Base-by-base conservation (phyloP, 352 stramenopile species). In the Peronospora farinosa region DNA sequence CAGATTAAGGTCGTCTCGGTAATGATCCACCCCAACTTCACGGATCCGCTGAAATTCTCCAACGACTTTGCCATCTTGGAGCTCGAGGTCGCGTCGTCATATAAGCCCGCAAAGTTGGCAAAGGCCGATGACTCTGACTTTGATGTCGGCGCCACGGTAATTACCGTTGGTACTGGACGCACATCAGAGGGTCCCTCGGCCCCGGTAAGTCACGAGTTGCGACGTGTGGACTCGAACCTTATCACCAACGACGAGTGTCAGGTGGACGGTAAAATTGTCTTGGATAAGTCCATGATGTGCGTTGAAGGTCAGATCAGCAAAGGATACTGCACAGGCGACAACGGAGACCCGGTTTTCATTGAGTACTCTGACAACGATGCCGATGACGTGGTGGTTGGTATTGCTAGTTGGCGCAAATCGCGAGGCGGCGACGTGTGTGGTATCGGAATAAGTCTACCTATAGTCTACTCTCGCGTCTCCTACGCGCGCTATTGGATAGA, bases 11-110 rank as follows among this genome's bases (percentile, higher is more conserved):
- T 86, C 16, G 44, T 67, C n/a, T 62, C 61, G 16, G 40, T 74
- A 4, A 75, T 60, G 13, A 63, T 53, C 28, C 75, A 88, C 55
- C 78, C 75, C 5, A 74, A 67, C 33, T 87, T 67, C 33, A 59
- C 51, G 13, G 40, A 47, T 30, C n/a, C 40, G 27, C 35, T 46
- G 17, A 64, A 47, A 16, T 67, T 57, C 30, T 54, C 51, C 17
- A 67, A 78, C 38, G 81, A 90, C 51, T 79, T 76, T 48, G 44
- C 68, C 23, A 70, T 92, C 17, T 50, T 90, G 12, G 66, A 72
- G 56, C 67, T 78, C n/a, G 59, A 67, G 33, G 51, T 45, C 5
- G 45, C 61, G 4, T 73, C 59, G 31, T 67, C 58, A 2, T 68
- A 61, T 35, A 48, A 51, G 6, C 68, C 70, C 16, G 70, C 72